A percentile compares a stretch with the other conserved stretches of the same genome.
phyloP scores from a whole-genome alignment of 495 filamentous ascomycete species.

The Penicillium coffeae region DNA sequence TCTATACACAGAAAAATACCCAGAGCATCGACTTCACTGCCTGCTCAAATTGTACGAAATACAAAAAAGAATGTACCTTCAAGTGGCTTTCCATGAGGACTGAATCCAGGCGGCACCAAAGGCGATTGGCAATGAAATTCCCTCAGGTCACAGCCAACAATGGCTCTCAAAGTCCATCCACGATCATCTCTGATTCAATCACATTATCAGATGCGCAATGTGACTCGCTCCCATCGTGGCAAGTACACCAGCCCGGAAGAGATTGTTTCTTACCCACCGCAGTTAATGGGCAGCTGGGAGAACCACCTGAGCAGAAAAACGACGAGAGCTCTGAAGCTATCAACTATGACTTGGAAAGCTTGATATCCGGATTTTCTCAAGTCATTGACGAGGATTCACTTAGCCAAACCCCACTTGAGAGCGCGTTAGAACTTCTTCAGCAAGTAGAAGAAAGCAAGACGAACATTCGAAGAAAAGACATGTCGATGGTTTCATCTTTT shows the following conservation, averaged over 20 bases:
- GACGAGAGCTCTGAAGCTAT: too few species aligned
- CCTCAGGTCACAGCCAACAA: constrained; percentile 1
- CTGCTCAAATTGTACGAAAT: constrained; percentile 26
- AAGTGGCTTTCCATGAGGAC: constrained; percentile 18
- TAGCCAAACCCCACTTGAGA: background rate
- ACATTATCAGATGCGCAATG: background rate
- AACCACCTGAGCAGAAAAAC: too few species aligned
- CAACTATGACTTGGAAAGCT: too few species aligned
- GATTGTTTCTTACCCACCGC: too few species aligned
- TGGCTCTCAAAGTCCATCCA: background rate
- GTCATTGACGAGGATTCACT: too few species aligned
- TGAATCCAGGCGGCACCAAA: constrained; percentile 5
- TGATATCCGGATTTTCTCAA: too few species aligned
- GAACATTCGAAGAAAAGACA: too few species aligned
- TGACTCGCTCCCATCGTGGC: background rate
- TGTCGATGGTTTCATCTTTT: too few species aligned
- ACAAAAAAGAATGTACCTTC: constrained; percentile 31
- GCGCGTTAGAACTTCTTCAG: background rate
- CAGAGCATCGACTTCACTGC: constrained; percentile 7
- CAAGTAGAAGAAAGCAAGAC: background rate
- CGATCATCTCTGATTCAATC: background rate
- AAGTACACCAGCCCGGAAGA: background rate
- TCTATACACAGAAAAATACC: constrained; percentile 8
- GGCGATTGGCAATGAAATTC: background rate
- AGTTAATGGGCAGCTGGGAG: too few species aligned